A percentile compares a stretch with the other conserved stretches of the same genome.
Conservation (phyloP, 768 basidiomycete species). For the Termitomyces sp. region DNA sequence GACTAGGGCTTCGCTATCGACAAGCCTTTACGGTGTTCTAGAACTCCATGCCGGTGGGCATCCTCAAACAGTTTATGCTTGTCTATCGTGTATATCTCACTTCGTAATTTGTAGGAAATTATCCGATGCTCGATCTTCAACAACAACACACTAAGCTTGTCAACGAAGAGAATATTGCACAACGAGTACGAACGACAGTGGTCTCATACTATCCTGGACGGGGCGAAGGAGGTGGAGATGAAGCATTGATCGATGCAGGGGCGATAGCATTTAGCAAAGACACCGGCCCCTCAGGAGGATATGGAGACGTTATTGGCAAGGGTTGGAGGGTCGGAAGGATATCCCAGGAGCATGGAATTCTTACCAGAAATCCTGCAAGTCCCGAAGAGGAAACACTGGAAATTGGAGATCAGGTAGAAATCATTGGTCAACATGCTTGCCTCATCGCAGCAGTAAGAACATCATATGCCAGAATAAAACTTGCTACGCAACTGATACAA, state of each 20-base stretch:
- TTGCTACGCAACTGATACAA: not conserved
- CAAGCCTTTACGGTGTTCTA: slow-evolving; percentile 53
- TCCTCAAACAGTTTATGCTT: not conserved
- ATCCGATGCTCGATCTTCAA: slow-evolving; percentile 81
- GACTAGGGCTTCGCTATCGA: slow-evolving; percentile 38
- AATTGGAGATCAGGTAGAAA: slow-evolving; percentile 62
- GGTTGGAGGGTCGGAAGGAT: slow-evolving; percentile 63
- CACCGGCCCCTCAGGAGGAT: slow-evolving; percentile 67
- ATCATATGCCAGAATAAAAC: not conserved
- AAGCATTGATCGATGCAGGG: slow-evolving; percentile 80
- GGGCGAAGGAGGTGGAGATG: slow-evolving; percentile 56
- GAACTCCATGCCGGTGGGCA: slow-evolving; percentile 73
- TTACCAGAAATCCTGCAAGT: slow-evolving; percentile 33
- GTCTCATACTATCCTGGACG: slow-evolving; percentile 79
- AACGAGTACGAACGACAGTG: slow-evolving; percentile 67
- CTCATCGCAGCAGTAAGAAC: slow-evolving; percentile 60
- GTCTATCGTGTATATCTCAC: not conserved
- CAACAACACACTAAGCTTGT: slow-evolving; percentile 75
- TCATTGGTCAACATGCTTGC: slow-evolving; percentile 86
- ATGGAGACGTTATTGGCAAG: slow-evolving; percentile 67
- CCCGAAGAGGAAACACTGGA: slow-evolving; percentile 30
- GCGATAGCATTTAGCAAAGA: slow-evolving; percentile 88
- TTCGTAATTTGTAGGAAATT: slow-evolving; percentile 56
- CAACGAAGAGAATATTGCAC: slow-evolving; percentile 51
- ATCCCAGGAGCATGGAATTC: slow-evolving; percentile 78